Evolutionary conservation across 2,329 filamentous ascomycete genomes (phyloP), one percentile per base, ranked within the genome.

Genomic region (Penicillium nordicum): DNA sequence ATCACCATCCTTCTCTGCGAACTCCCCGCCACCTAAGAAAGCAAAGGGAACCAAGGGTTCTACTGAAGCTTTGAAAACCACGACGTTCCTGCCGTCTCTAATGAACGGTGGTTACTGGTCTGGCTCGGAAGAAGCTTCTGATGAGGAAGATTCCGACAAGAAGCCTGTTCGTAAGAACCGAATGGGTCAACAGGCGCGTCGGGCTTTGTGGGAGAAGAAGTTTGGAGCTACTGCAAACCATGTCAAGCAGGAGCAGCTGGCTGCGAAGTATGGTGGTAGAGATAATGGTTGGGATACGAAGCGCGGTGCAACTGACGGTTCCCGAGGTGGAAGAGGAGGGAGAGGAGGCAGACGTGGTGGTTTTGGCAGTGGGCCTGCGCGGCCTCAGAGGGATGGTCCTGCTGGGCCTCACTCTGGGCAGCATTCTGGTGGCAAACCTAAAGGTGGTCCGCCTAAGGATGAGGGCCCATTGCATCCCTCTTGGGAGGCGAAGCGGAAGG

Each of bases 21-120:
- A 57, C 30, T 63, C 63, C 32, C 63, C 37, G 36, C 63, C 48
- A 63, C 32, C 65, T 37, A 69, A 71, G 11, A 70, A 69, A 61
- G 29, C 57, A 29, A 69, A 69, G 42, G 56, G 45, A 12, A 52
- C 43, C 42, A 64, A 64, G 34, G 55, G 63, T 5, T 50, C 62
- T 14, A 44, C 55, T 16, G 64, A 63, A 9, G 64, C 64, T 38
- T 63, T 55, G 36, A 62, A 66, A 58, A 65, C 69, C 53, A 85
- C 83, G 0, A 80, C 80, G 3, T 87, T 87, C 71, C 72, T 88
- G 16, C 84, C 84, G 0, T 84, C 83, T 2, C 77, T 88, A 11
- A 83, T 79, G 53, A 80, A 84, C 70, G 83, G 80, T 16, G 82
- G 82, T 38, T 88, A 87, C 71, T 80, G 81, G 69, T 85, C 84